These are phyloP conservation scores for Haematococcus lacustris DNA, from an alignment of 139 green algal species.

Conservation along the genomic window DNA sequence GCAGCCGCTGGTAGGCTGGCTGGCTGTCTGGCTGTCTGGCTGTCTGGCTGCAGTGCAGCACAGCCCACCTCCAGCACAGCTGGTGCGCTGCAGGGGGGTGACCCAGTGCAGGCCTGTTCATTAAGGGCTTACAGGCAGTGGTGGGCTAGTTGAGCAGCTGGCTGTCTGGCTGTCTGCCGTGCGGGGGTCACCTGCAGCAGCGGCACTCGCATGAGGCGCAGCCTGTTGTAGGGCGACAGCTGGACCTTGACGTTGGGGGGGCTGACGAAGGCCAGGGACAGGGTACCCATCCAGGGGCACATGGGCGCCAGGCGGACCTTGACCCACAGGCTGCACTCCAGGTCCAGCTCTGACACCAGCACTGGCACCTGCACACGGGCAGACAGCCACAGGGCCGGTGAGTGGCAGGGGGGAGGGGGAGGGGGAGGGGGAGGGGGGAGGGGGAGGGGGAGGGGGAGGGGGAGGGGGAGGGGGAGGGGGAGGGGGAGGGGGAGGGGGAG, in stretches of 20 bases:
- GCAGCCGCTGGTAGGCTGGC: no score
- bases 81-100: no score
- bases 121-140: no score
- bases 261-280: slow-evolving; percentile 85
- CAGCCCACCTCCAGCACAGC: no score
- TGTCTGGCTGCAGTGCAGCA: no score
- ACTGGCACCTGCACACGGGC: slow-evolving; percentile 74
- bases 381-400: no score
- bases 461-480: background rate
- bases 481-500: no score
- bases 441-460: background rate
- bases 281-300: slow-evolving; percentile 83
- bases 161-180: background rate
- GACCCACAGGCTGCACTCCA: slow-evolving; percentile 89
- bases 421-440: background rate
- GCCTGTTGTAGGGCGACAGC: slow-evolving; percentile 86
- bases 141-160: no score
- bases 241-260: slow-evolving; percentile 85
- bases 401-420: no score
- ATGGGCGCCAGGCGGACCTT: slow-evolving; percentile 90
- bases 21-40: no score
- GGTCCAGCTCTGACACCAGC: slow-evolving; percentile 86
- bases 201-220: slow-evolving; percentile 87
- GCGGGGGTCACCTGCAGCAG: slow-evolving; percentile 60
- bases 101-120: no score